Percentiles rank a stretch among this genome's conserved stretches.
phyloP scores from a whole-genome alignment of 1,284 basidiomycete genomes.

The Irpex sp. region DNA sequence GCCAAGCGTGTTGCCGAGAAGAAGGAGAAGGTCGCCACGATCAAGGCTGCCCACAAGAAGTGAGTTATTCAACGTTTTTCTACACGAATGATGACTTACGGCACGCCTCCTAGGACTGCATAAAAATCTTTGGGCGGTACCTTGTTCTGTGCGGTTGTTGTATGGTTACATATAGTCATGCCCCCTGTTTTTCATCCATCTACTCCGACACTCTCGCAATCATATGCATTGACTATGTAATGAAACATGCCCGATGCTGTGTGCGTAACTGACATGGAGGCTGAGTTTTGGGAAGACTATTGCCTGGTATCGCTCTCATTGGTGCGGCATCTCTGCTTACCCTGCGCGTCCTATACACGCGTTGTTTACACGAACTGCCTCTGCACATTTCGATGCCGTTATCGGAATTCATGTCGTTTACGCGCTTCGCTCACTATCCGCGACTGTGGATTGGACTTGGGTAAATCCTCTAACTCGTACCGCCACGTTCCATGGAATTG shows the following conservation, averaged over 20 bases:
- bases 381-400: neutral
- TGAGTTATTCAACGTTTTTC: slow-evolving; percentile 18
- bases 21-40: slow-evolving; percentile 81
- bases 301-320: no score
- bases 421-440: no score
- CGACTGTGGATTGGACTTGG: neutral
- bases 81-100: no score
- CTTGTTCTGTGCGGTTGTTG: slow-evolving; percentile 13
- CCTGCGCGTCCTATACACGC: neutral
- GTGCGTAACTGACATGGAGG: neutral
- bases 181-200: slow-evolving; percentile 7
- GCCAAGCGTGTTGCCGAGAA: slow-evolving; percentile 92
- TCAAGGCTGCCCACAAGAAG: slow-evolving; percentile 77
- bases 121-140: slow-evolving; percentile 10
- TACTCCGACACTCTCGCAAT: slow-evolving; percentile 15
- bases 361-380: neutral
- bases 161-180: slow-evolving; percentile 19
- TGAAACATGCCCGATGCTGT: neutral
- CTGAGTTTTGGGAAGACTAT: neutral
- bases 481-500: neutral
- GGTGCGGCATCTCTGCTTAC: no score
- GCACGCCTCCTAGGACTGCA: slow-evolving; percentile 8
- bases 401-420: neutral
- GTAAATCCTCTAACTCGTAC: neutral
- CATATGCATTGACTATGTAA: slow-evolving; percentile 15